A percentile compares a stretch with the other conserved stretches of the same genome.
phyloP scores from a whole-genome alignment of 805 yeast species.

The Hanseniaspora meyeri region DNA sequence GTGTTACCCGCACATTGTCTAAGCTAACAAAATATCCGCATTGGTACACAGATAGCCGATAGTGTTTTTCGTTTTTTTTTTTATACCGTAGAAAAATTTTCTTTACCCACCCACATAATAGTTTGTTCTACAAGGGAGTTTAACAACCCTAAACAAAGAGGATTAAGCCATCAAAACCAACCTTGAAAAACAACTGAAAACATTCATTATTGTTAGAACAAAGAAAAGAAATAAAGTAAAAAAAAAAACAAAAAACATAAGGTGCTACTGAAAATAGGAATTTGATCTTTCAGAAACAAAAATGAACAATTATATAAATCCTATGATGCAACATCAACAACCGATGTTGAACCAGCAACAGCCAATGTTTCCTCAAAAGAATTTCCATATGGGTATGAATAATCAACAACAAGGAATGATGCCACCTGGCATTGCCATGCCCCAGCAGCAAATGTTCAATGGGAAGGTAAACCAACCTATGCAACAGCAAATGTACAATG shows the following conservation, averaged over 20 bases:
- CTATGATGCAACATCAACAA: conserved; percentile 5
- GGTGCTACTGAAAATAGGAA: no score
- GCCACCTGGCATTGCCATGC: conserved; percentile 6
- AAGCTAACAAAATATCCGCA: neutral
- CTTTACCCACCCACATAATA: neutral
- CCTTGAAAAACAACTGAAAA: no score
- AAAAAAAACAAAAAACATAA: no score
- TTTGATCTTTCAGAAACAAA: neutral
- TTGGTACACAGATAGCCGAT: neutral
- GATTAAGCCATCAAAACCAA: no score
- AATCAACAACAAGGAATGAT: conserved; percentile 2
- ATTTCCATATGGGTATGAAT: conserved; percentile 11
- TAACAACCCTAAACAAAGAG: no score
- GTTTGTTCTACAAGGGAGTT: no score
- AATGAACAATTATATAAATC: conserved; percentile 5
- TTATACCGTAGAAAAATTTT: no score
- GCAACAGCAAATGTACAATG: conserved; percentile 10
- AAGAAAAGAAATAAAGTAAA: no score
- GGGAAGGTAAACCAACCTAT: conserved; percentile 7
- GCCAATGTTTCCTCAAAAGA: neutral
- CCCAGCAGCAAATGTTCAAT: conserved; percentile 6
- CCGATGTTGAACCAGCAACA: conserved; percentile 1
- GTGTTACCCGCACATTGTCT: neutral
- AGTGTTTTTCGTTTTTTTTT: neutral
- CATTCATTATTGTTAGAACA: no score